Evolutionary conservation across 2,329 filamentous ascomycete genomes (phyloP).

Genomic region (Aschersonia sp.): DNA sequence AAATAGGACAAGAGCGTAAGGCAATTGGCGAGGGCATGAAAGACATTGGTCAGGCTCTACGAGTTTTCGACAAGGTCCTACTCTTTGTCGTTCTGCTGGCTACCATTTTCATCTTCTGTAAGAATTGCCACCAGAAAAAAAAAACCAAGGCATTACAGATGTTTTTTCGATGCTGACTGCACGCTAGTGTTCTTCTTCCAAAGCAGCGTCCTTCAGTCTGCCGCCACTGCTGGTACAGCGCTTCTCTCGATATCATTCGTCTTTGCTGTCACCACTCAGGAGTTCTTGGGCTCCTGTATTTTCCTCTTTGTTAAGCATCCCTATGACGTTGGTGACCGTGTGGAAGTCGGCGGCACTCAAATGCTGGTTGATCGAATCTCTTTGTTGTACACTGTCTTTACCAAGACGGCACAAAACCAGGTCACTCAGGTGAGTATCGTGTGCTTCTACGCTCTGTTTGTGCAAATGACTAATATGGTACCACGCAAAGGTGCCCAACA

Average conservation of each 20-base stretch:
- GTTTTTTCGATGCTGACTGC: not conserved
- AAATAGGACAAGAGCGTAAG: conserved; percentile 75
- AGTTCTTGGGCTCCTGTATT: conserved; percentile 95
- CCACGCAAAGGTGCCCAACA: conserved; percentile 60
- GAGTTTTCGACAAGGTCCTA: conserved; percentile 77
- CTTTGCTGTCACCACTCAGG: conserved; percentile 81
- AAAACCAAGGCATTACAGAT: not conserved
- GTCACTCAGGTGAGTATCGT: conserved; percentile 35
- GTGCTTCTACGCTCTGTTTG: no score
- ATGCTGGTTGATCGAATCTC: conserved; percentile 89
- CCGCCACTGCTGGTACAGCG: conserved; percentile 81
- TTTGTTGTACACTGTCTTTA: conserved; percentile 83
- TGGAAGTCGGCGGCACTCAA: conserved; percentile 58
- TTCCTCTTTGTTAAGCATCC: conserved; percentile 98
- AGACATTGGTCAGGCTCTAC: conserved; percentile 89
- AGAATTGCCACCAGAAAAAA: conserved; percentile 13
- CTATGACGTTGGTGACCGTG: conserved; percentile 87
- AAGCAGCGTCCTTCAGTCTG: conserved; percentile 67
- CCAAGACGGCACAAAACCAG: conserved; percentile 68
- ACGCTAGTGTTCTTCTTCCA: conserved; percentile 71
- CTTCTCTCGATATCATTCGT: conserved; percentile 94
- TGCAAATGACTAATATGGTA: conserved; percentile 1
- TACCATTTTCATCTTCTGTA: conserved; percentile 68
- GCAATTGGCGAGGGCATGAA: conserved; percentile 88
- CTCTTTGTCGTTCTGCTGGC: conserved; percentile 69